Percentiles rank a stretch among this genome's conserved stretches.
Conservation (phyloP, 2,329 filamentous ascomycete species). For the Fusarium cicatricum region DNA sequence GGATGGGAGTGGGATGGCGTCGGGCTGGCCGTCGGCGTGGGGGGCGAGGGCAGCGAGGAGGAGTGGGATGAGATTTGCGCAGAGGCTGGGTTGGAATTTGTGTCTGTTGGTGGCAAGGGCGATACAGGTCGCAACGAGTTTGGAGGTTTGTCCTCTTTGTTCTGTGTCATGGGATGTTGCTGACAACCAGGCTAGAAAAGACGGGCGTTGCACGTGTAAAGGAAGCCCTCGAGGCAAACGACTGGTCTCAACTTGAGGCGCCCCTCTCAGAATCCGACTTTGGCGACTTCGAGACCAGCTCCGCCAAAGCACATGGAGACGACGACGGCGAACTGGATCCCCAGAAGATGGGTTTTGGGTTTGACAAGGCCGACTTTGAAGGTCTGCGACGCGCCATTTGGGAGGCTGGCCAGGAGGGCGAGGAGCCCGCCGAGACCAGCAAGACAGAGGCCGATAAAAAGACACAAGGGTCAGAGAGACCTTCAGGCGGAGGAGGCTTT, state of each 20-base stretch:
- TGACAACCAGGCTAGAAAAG: conserved; percentile 56
- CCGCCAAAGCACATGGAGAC: conserved; percentile 40
- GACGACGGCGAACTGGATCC: conserved; percentile 52
- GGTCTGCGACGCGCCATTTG: conserved; percentile 62
- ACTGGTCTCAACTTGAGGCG: conserved; percentile 59
- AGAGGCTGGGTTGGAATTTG: conserved; percentile 68
- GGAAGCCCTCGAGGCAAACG: conserved; percentile 71
- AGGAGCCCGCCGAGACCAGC: conserved; percentile 15
- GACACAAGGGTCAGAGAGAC: conserved; percentile 11
- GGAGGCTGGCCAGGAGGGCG: conserved; percentile 45
- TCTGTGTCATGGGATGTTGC: background rate
- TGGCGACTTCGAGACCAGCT: conserved; percentile 46
- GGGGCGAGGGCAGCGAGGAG: conserved; percentile 56
- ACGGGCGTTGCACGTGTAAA: conserved; percentile 65
- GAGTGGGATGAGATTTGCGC: conserved; percentile 69
- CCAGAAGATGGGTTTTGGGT: conserved; percentile 60
- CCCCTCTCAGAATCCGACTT: conserved; percentile 43
- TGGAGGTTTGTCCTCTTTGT: conserved; percentile 56
- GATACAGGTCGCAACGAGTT: conserved; percentile 62
- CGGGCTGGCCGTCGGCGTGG: conserved; percentile 65
- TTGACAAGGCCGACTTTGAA: conserved; percentile 62
- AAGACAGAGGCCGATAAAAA: conserved; percentile 19
- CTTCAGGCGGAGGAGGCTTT: conserved; percentile 48
- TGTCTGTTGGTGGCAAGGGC: conserved; percentile 56
- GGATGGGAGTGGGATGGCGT: conserved; percentile 73